phyloP scores from a whole-genome alignment of 2,329 filamentous ascomycete species.

The Verticillium klebahnii region DNA sequence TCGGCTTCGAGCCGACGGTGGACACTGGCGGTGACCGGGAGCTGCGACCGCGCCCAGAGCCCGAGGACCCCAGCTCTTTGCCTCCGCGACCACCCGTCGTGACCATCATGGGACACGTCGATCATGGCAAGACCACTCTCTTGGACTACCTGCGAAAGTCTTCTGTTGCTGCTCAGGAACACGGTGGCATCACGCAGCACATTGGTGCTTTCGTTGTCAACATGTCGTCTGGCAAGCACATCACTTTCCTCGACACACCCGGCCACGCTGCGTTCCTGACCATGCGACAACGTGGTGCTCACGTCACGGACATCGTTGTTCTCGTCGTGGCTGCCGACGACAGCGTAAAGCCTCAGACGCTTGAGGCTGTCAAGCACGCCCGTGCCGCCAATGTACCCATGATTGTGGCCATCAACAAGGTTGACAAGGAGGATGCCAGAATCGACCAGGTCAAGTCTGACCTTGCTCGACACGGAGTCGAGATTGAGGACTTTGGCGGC shows the following conservation, averaged over 20 bases:
- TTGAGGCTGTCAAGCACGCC: constrained; percentile 94
- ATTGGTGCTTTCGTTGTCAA: constrained; percentile 95
- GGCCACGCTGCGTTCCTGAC: constrained; percentile 93
- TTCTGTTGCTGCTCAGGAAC: constrained; percentile 84
- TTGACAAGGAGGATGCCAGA: constrained; percentile 81
- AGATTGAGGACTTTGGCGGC: constrained; percentile 92
- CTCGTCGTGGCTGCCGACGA: constrained; percentile 95
- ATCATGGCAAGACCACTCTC: constrained; percentile 96
- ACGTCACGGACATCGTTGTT: constrained; percentile 95
- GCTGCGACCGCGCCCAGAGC: constrained; percentile 63
- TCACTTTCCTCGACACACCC: constrained; percentile 95
- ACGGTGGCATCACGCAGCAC: constrained; percentile 96
- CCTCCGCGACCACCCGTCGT: constrained; percentile 85
- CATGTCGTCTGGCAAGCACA: constrained; percentile 79
- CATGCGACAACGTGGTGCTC: constrained; percentile 93
- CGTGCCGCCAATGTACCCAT: constrained; percentile 83
- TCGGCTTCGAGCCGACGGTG: constrained; percentile 82
- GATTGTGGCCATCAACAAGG: constrained; percentile 96
- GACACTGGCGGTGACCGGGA: constrained; percentile 64
- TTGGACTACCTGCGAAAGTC: constrained; percentile 91
- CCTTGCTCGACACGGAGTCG: constrained; percentile 74
- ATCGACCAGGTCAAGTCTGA: constrained; percentile 84
- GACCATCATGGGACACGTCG: constrained; percentile 98
- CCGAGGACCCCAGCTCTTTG: constrained; percentile 62
- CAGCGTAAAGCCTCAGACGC: constrained; percentile 93